Evolutionary conservation across 495 filamentous ascomycete genomes (phyloP).

Genomic region (Podospora fimiseda): DNA sequence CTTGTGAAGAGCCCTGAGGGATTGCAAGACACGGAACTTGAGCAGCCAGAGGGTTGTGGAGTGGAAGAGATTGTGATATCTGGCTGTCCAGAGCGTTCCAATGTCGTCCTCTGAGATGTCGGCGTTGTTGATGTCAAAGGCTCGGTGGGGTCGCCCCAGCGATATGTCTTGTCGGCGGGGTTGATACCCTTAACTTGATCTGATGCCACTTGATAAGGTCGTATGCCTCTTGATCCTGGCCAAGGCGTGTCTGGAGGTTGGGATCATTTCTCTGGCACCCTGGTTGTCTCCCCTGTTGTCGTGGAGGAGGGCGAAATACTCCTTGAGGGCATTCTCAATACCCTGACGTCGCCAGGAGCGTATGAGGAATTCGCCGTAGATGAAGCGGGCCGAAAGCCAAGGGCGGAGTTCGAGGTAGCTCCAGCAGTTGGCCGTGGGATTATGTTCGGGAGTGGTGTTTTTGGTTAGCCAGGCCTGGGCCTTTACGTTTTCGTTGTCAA

Average conservation of each 20-base stretch:
- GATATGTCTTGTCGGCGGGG: too few species aligned
- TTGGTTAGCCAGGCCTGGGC: conserved; percentile 14
- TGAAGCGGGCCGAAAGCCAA: conserved; percentile 39
- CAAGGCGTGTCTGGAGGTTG: conserved; percentile 40
- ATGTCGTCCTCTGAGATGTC: conserved; percentile 28
- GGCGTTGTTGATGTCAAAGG: conserved; percentile 32
- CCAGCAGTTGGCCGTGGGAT: conserved; percentile 36
- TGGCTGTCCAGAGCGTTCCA: conserved; percentile 8
- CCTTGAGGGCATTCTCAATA: conserved; percentile 30
- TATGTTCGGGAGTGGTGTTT: conserved; percentile 11
- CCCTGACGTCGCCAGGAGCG: conserved; percentile 30
- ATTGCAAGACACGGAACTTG: conserved; percentile 12
- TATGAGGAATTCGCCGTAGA: conserved; percentile 19
- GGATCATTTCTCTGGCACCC: conserved; percentile 35
- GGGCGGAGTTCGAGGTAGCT: conserved; percentile 28
- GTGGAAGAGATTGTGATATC: not conserved
- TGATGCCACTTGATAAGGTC: conserved; percentile 45
- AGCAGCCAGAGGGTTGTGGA: conserved; percentile 5
- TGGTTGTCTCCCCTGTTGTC: conserved; percentile 42
- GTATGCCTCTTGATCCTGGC: conserved; percentile 49
- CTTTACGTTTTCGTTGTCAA: conserved; percentile 24
- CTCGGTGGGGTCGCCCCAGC: conserved; percentile 27
- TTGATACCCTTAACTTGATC: conserved; percentile 28
- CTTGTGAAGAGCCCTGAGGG: not conserved
- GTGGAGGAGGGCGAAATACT: too few species aligned